Evolutionary conservation across 495 filamentous ascomycete species (phyloP), one percentile per base, ranked within the genome.

Genomic region (Neurospora sp.): DNA sequence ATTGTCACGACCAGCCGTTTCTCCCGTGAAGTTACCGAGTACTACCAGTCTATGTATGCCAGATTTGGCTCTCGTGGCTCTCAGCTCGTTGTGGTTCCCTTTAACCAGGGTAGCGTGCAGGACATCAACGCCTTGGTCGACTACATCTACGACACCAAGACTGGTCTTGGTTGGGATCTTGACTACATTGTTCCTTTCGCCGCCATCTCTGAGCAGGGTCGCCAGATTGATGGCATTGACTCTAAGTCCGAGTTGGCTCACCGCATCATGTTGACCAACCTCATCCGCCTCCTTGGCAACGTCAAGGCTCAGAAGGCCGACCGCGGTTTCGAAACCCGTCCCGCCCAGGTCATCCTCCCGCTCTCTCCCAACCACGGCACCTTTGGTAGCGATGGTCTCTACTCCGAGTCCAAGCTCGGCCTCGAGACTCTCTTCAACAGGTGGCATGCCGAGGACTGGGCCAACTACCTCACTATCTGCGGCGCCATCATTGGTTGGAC

Each of bases 401-500:
- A 99, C 83, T 96, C 96, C 20, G 96, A 99, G 82, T 98, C 96
- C 11, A 99, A 99, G 82, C 89, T 98, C 59, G 96, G 91, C 12
- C 86, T 99, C 44, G 96, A 99, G 86, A 98, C 96, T 3, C 88
- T 99, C 66, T 99, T 99, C 89, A 97, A 97, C 83, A 89, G 96
- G 75, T 99, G 96, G 96, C 90, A 97, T 82, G 97, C 96, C 0
- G 96, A 99, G 84, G 94, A 89, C 84, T 99, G 96, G 96, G 91
- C 89, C 79, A 94, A 94, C 83, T 99, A 96, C 85, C 92, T 99
- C 75, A 99, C 95, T 74, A 97, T 99, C 78, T 98, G 96, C 76
- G 96, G 96, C 83, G 96, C 96, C 71, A 93, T 99, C 81, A 99
- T 99, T 81, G 96, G 96, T 74, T 99, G 96, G 96, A 99, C 96